Conservation (phyloP, 1,284 basidiomycete genomes). For the Apiotrichum brassicae region DNA sequence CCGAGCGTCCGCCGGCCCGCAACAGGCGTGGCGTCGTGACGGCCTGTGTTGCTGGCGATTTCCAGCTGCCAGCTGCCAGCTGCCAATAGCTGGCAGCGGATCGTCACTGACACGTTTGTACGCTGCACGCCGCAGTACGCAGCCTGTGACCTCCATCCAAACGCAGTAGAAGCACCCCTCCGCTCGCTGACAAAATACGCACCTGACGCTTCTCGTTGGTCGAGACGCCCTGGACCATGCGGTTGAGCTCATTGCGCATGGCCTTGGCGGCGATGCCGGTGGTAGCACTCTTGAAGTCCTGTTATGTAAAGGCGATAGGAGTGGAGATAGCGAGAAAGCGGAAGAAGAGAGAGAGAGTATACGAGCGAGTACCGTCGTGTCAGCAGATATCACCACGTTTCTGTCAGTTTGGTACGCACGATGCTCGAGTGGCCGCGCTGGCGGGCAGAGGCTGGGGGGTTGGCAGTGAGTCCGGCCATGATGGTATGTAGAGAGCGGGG, state of each 20-base stretch:
- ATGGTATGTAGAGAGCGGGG: slow-evolving; percentile 1
- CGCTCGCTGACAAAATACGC: slow-evolving; percentile 28
- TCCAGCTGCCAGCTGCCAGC: too few relatives aligned
- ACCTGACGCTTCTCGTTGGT: slow-evolving; percentile 80
- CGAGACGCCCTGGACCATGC: slow-evolving; percentile 75
- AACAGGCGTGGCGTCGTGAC: too few relatives aligned
- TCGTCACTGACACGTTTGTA: too few relatives aligned
- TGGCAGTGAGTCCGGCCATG: slow-evolving; percentile 24
- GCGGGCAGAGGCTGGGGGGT: slow-evolving; percentile 31
- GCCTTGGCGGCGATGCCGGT: slow-evolving; percentile 95
- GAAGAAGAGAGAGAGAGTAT: neutral
- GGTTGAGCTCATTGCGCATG: slow-evolving; percentile 97
- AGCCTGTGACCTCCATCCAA: too few relatives aligned
- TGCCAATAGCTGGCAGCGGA: too few relatives aligned
- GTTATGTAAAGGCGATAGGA: neutral
- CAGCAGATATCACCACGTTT: neutral
- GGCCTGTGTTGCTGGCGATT: too few relatives aligned
- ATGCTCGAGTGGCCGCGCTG: slow-evolving; percentile 47
- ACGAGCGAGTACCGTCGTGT: slow-evolving; percentile 5
- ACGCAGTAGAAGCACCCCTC: too few relatives aligned
- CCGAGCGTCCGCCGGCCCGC: too few relatives aligned
- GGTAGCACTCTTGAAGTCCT: slow-evolving; percentile 92
- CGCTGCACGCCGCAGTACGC: too few relatives aligned
- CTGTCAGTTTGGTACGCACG: slow-evolving; percentile 29
- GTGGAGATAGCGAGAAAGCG: neutral